Conservation (phyloP, 2,329 filamentous ascomycete species). For the Xylariales sp. region DNA sequence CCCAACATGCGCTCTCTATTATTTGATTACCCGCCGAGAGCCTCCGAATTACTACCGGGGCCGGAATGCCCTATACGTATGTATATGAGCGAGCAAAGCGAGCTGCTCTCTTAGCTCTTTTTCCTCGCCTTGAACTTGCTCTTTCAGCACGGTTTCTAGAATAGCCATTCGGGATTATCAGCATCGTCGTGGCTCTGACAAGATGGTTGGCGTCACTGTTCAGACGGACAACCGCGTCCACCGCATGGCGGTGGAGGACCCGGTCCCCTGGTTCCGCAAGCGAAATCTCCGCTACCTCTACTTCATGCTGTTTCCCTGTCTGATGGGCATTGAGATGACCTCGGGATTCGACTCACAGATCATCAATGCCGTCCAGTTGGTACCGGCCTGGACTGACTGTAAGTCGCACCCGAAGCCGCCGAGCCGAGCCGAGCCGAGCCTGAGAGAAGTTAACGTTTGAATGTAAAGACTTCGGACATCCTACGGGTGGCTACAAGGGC, state of each 20-base stretch:
- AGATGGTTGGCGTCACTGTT: constrained; percentile 45
- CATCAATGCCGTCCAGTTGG: constrained; percentile 54
- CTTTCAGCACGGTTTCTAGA: constrained; percentile 15
- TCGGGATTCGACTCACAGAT: constrained; percentile 65
- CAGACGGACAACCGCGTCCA: constrained; percentile 51
- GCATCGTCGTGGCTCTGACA: constrained; percentile 32
- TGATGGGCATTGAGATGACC: constrained; percentile 70
- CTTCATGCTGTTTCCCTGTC: constrained; percentile 65
- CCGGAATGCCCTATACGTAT: constrained; percentile 23
- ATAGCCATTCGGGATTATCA: background rate
- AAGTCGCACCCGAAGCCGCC: constrained; percentile 34
- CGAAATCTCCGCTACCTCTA: constrained; percentile 66
- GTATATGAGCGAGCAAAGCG: constrained; percentile 40
- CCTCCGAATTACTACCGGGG: constrained; percentile 42
- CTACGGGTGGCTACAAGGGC: constrained; percentile 53
- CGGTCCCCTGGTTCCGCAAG: constrained; percentile 65
- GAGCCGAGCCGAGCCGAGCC: too few species aligned
- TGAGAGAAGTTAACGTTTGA: constrained; percentile 14
- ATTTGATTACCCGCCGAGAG: constrained; percentile 46
- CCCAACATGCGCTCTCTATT: constrained; percentile 40
- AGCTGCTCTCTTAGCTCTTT: constrained; percentile 26
- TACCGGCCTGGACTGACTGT: constrained; percentile 53
- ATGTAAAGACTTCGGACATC: constrained; percentile 47
- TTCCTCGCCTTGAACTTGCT: constrained; percentile 21
- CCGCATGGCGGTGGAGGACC: constrained; percentile 56